Evolutionary conservation across 2,329 filamentous ascomycete species (phyloP).

Genomic region (Cytospora schulzeri): DNA sequence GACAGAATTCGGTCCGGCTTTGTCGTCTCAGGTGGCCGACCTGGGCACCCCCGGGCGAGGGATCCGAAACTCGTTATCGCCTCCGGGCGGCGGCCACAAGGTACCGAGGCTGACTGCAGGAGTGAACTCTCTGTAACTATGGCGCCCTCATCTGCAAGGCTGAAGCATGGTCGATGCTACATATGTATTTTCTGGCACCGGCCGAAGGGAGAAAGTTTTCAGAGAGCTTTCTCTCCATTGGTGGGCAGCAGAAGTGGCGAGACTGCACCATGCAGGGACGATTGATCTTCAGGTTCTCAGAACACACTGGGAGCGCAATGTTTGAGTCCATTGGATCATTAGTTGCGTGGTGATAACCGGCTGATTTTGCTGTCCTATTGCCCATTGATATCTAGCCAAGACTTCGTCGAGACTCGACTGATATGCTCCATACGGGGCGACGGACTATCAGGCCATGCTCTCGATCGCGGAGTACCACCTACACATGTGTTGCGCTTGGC

Average conservation of each 20-base stretch:
- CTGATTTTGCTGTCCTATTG: background rate
- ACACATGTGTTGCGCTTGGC: background rate
- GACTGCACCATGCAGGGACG: slow-evolving; percentile 1
- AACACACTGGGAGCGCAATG: background rate
- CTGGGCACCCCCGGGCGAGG: background rate
- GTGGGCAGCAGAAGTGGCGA: background rate
- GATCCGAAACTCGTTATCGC: background rate
- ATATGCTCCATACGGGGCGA: background rate
- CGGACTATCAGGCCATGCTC: background rate
- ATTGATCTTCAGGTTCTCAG: background rate
- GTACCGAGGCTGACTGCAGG: slow-evolving; percentile 12
- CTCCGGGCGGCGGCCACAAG: background rate
- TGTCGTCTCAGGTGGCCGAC: background rate
- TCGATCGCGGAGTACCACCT: background rate
- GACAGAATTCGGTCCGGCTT: slow-evolving; percentile 2
- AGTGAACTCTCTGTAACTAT: background rate
- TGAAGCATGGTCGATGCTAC: background rate
- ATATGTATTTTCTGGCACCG: background rate
- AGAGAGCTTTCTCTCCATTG: background rate
- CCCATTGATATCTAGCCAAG: background rate
- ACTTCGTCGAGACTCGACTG: background rate
- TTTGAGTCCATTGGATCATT: background rate
- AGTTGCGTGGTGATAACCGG: background rate
- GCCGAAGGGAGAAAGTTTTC: background rate
- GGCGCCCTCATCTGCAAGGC: background rate